Base-by-base conservation (phyloP, 768 basidiomycete genomes). In the Pisolithus tinctorius region DNA sequence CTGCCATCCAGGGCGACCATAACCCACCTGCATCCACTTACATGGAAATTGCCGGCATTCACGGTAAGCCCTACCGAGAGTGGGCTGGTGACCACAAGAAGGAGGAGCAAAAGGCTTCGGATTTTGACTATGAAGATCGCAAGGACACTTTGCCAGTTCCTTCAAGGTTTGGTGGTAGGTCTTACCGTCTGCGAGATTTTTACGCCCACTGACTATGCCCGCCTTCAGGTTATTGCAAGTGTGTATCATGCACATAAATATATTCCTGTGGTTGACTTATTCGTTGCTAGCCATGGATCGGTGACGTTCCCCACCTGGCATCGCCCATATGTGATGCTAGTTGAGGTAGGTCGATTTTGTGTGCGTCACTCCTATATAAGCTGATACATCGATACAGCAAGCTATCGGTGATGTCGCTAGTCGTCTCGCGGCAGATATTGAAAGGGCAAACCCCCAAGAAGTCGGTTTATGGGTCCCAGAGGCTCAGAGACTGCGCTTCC, bases 71-170 rank as follows among this genome's bases (percentile, higher is more conserved):
- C 1, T 64, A 62, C 38, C 42, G 20, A 13, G 58, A 66, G 50
- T 64, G 57, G 52, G 27, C 56, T 29, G 63, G 63, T 16, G 63
- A 64, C 45, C 54, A 43, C 31, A 59, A 58, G 31, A 45, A 43
- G 4, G 54, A 46, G 4, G 44, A 26, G 20, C 57, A 61, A n/a
- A 51, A 41, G 4, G 26, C 45, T 34, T 16, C 55, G 17, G 54
- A 64, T 46, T 64, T 59, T 41, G 57, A 46, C 36, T 42, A 55
- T 20, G 17, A 23, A 0, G 65, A 64, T 43, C 60, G 49, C 37
- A 65, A 64, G 44, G 64, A 66, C 23, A 64, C 50, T 17, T 48
- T 54, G 17, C 63, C 64, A 27, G 52, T 40, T n/a, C 64, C 64
- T 37, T 53, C 59, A 20, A 53, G 63, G 40, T 66, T 64, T 39